Evolutionary conservation across 2,329 filamentous ascomycete species (phyloP), one percentile per base, ranked within the genome.

Genomic region (Lachnellula hyalina): DNA sequence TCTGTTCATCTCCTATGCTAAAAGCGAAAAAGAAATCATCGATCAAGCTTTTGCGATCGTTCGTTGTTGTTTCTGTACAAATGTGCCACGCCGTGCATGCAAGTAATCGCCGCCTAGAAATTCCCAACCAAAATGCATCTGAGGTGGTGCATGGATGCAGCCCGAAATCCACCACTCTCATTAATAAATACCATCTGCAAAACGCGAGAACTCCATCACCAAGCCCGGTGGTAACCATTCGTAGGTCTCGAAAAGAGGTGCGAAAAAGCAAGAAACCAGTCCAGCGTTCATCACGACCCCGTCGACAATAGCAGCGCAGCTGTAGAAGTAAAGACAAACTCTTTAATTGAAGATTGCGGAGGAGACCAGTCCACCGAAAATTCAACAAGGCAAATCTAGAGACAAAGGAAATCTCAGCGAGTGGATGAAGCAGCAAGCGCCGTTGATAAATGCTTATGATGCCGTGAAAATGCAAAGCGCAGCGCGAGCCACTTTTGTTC

Each of bases 401-500:
- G 23, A 62, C 58, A 59, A 59, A 61, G 19, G 56, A 60, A 56
- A 60, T 50, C 52, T 49, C 28, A 63, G 55, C 49, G 59, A 60
- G 57, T 61, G 59, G 51, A 52, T 46, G 36, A 32, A 51, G 46
- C 23, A 32, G 44, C 34, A 47, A 42, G 17, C 40, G 52, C 40
- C 42, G 25, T 46, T 23, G 23, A n/a, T 40, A 11, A 28, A 54
- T 45, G 52, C 47, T 52, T 44, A 48, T 41, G 48, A 36, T 35
- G 41, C 49, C 45, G 52, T 53, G 53, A 28, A 53, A 63, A 65
- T 64, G 61, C 63, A 59, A 52, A 59, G 56, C 61, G 65, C 59
- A 67, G 66, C 65, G 65, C 58, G 65, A 67, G 65, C 65, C 61
- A 65, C 65, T 67, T 68, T 67, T 67, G 59, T 63, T 52, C 63